Percentiles rank a stretch among this genome's conserved stretches.
Evolutionary conservation across 805 yeast species (phyloP).

Genomic region (Candida endomychidarum): DNA sequence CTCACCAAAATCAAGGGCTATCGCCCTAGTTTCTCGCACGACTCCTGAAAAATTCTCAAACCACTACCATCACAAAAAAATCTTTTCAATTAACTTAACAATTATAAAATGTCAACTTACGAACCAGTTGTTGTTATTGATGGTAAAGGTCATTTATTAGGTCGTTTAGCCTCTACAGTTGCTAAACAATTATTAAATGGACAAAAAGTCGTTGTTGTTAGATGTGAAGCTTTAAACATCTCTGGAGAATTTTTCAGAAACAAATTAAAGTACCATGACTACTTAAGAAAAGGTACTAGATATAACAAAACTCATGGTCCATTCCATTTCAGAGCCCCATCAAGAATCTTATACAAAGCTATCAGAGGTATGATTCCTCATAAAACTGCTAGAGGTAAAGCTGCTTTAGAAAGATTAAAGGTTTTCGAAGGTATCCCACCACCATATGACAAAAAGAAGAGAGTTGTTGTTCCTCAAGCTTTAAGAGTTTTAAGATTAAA

Average conservation of each 20-base stretch:
- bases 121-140: conserved; percentile 98
- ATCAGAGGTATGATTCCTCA: conserved; percentile 99
- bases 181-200: conserved; percentile 99
- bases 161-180: conserved; percentile 98
- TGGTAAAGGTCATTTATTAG: conserved; percentile 99
- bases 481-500: conserved; percentile 97
- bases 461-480: conserved; percentile 99
- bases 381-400: conserved; percentile 99
- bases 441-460: conserved; percentile 99
- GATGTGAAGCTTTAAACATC: conserved; percentile 97
- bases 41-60: conserved; percentile 7
- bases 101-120: conserved; percentile 80
- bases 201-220: conserved; percentile 95
- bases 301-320: conserved; percentile 99
- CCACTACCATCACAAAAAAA: background rate
- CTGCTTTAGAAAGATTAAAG: conserved; percentile 99
- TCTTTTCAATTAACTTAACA: conserved; percentile 1
- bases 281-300: conserved; percentile 98
- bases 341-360: conserved; percentile 99
- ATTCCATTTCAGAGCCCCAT: conserved; percentile 99
- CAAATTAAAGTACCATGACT: conserved; percentile 99
- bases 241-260: conserved; percentile 99
- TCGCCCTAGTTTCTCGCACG: no score
- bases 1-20: no score
- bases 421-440: conserved; percentile 99